Base-by-base conservation (phyloP, 2,329 filamentous ascomycete species). In the Myriosclerotinia duriaeana region DNA sequence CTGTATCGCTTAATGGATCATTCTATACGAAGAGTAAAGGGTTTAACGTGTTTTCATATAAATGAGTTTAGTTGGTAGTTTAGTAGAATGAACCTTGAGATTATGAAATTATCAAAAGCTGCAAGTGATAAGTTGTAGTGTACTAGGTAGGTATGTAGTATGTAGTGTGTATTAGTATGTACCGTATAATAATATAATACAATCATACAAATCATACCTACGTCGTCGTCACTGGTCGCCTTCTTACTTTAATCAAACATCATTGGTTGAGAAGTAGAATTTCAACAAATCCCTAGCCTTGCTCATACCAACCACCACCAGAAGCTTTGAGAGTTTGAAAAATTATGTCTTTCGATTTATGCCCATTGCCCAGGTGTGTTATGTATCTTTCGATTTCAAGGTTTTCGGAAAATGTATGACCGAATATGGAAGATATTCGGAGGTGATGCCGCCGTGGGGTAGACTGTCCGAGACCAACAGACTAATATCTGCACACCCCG, bases 341-440 rank as follows among this genome's bases (percentile, higher is more conserved):
- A 30, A 17, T 17, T 40, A 12, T 54, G 36, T 17, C 7, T 59
- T 48, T 42, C 30, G 36, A 15, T 53, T 46, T 52, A 42, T 62
- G 53, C n/a, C n/a, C n/a, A n/a, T n/a, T n/a, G n/a, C n/a, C n/a
- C n/a, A n/a, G n/a, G 3, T 26, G 26, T 26, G 26, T 26, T 26
- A 26, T 26, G 26, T 2, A 26, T 26, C 26, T 26, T 26, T 26
- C 26, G 26, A 26, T 26, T 26, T 26, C 30, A 46, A 26, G 26
- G 14, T 22, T 60, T 54, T 68, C 66, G 66, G 68, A 64, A 66
- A 69, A 69, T 60, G 64, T 65, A 59, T 54, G 63, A 62, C 66
- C 68, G 68, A 69, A 59, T 34, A 34, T 20, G 30, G 46, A 55
- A 55, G 30, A 52, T 30, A 20, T 55, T 67, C 68, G 68, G 68